These are phyloP conservation scores for Paecilomyces variotii DNA, from an alignment of 2,329 filamentous ascomycete genomes.

Conservation along the genomic window DNA sequence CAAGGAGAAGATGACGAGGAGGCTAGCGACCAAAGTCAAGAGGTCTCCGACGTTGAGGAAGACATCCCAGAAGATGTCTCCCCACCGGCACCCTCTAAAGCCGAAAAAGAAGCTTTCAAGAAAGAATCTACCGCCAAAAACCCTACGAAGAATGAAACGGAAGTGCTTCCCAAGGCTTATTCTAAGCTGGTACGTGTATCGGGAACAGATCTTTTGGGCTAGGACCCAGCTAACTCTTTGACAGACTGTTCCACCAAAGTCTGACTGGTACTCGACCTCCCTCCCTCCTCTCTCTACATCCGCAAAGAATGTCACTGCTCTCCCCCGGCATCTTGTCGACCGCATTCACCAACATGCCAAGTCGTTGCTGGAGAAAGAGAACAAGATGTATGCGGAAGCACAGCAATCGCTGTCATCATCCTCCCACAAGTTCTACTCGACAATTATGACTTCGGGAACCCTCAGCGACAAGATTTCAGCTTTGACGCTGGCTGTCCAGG, in stretches of 20 bases:
- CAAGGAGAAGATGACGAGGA: slow-evolving; percentile 32
- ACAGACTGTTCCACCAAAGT: slow-evolving; percentile 52
- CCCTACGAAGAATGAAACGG: slow-evolving; percentile 8
- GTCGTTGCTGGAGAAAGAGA: slow-evolving; percentile 68
- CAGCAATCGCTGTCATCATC: slow-evolving; percentile 70
- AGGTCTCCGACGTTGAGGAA: slow-evolving; percentile 19
- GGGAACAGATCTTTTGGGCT: neutral
- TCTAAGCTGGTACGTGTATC: slow-evolving; percentile 23
- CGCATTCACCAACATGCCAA: slow-evolving; percentile 60
- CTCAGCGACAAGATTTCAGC: slow-evolving; percentile 95
- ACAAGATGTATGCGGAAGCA: slow-evolving; percentile 62
- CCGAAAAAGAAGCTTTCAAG: slow-evolving; percentile 16
- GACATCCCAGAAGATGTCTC: slow-evolving; percentile 24
- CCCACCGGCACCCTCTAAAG: slow-evolving; percentile 11
- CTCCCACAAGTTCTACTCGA: slow-evolving; percentile 91
- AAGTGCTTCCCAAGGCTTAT: slow-evolving; percentile 26
- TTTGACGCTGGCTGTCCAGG: slow-evolving; percentile 85
- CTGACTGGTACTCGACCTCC: slow-evolving; percentile 59
- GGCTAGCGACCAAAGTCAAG: slow-evolving; percentile 21
- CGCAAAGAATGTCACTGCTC: slow-evolving; percentile 34
- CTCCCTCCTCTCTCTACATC: slow-evolving; percentile 47
- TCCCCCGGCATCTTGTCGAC: slow-evolving; percentile 47
- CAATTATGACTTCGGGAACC: slow-evolving; percentile 94
- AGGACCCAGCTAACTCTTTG: slow-evolving; percentile 15
- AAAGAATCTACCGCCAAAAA: slow-evolving; percentile 8